These are phyloP conservation scores for Jacaranda mimosifolia DNA, from an alignment of 257 asterid species.

Conservation along the genomic window DNA sequence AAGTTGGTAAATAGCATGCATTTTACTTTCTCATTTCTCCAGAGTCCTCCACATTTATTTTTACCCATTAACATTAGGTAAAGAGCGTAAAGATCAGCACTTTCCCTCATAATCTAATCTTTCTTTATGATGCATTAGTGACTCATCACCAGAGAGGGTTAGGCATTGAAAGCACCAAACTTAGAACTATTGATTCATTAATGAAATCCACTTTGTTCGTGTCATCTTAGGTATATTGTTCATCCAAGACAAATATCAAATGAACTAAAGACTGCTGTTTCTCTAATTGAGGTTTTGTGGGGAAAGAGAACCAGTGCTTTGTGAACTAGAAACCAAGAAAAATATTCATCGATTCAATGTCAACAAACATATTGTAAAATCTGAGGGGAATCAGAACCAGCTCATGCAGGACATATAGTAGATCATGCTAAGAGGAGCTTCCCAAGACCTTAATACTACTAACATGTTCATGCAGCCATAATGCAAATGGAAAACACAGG, in stretches of 20 bases:
- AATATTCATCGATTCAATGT: neutral
- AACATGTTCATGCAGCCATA: neutral
- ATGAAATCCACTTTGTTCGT: neutral
- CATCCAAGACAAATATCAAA: neutral
- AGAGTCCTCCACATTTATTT: neutral
- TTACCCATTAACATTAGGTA: neutral
- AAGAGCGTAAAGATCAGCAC: neutral
- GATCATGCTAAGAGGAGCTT: neutral
- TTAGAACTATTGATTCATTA: neutral
- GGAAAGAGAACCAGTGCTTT: neutral
- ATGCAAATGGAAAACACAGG: neutral
- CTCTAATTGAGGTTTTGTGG: neutral
- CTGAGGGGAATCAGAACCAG: slow-evolving; percentile 8
- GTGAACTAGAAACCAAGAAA: neutral
- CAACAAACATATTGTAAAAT: neutral
- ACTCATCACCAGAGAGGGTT: neutral
- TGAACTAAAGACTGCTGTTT: neutral
- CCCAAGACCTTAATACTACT: neutral
- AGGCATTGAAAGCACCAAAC: neutral
- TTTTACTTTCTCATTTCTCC: neutral
- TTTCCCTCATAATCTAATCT: neutral
- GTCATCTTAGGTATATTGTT: neutral
- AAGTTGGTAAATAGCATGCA: neutral
- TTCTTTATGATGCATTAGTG: neutral
- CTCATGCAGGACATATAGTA: neutral